Conservation (phyloP, 1,284 basidiomycete species). For the Cryptococcus neoformans region DNA sequence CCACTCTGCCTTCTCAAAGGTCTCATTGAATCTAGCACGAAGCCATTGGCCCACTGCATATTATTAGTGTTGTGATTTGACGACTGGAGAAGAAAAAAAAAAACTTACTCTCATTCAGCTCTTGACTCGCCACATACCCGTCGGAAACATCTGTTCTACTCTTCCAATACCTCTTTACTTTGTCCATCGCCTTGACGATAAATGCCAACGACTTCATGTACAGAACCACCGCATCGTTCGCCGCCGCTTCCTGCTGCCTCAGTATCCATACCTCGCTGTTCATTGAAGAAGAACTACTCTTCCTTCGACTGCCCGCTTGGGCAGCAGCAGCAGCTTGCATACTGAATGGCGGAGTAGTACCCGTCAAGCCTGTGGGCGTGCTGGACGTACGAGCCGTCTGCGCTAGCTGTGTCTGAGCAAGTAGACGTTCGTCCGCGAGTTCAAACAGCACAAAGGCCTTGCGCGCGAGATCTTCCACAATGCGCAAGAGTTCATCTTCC, state of each 20-base stretch:
- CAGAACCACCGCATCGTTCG: constrained; percentile 77
- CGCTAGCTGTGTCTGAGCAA: constrained; percentile 51
- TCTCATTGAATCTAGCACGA: constrained; percentile 57
- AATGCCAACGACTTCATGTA: constrained; percentile 93
- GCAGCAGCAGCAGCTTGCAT: constrained; percentile 9
- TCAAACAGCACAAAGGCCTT: constrained; percentile 91
- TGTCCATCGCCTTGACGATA: constrained; percentile 82
- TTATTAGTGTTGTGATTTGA: neutral
- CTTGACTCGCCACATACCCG: constrained; percentile 46
- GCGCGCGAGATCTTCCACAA: constrained; percentile 84
- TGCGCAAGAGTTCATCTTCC: constrained; percentile 72
- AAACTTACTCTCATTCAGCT: constrained; percentile 55
- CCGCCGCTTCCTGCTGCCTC: constrained; percentile 68
- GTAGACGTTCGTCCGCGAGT: constrained; percentile 91
- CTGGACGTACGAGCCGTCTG: constrained; percentile 4
- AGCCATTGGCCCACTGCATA: constrained; percentile 54
- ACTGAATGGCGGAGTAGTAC: constrained; percentile 28
- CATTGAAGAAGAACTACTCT: constrained; percentile 26
- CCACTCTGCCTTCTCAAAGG: constrained; percentile 58
- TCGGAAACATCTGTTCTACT: constrained; percentile 28
- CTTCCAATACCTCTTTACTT: constrained; percentile 51
- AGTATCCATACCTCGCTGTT: constrained; percentile 55
- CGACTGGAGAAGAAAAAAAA: neutral
- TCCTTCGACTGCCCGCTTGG: constrained; percentile 13
- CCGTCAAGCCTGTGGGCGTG: constrained; percentile 51